Evolutionary conservation across 768 basidiomycete genomes (phyloP), one percentile per base, ranked within the genome.

Genomic region (Neoboletus subvelutipes): DNA sequence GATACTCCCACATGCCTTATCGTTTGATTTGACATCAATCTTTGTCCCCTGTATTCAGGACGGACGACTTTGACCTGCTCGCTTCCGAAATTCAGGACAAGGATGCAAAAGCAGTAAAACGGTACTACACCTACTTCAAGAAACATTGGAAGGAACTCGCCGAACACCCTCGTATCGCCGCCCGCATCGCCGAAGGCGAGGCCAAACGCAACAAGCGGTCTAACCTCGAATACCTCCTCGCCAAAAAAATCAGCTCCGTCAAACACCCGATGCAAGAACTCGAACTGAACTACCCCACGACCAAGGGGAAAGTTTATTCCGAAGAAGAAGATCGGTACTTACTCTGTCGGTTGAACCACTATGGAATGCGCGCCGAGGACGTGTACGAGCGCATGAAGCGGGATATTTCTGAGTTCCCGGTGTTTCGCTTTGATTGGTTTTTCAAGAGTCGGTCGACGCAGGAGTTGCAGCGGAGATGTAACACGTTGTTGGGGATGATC

Each of bases 341-440:
- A 12, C 82, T 98, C 39, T 94, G 92, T 67, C 84, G 94, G 26
- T 74, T 98, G 60, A 84, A 86, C 69, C 85, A 96, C 73, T 95
- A 98, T 62, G 94, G 94, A 24, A 86, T 98, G 80, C 86, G 87
- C 54, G 76, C 81, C 17, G 92, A 92, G 49, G 94, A 97, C 64
- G 89, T 93, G 26, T 97, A 94, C 67, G 96, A 99, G 67, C 76
- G 87, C 52, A 97, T 98, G 75, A 97, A 96, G 82, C 85, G 88
- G 72, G 96, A 98, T 72, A 94, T 98, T 61, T 88, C 86, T 17
- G 95, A 98, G 74, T 98, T 94, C 74, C 95, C 96, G 1, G 90
- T 95, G 15, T 99, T 98, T 77, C 80, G 95, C 22, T 98, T 98
- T 65, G 94, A 98, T 67, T 98, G 94, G 96, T 98, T 97, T 77